Conservation (phyloP, 1,284 basidiomycete species). For the Melanopsichium pennsylvanicum region DNA sequence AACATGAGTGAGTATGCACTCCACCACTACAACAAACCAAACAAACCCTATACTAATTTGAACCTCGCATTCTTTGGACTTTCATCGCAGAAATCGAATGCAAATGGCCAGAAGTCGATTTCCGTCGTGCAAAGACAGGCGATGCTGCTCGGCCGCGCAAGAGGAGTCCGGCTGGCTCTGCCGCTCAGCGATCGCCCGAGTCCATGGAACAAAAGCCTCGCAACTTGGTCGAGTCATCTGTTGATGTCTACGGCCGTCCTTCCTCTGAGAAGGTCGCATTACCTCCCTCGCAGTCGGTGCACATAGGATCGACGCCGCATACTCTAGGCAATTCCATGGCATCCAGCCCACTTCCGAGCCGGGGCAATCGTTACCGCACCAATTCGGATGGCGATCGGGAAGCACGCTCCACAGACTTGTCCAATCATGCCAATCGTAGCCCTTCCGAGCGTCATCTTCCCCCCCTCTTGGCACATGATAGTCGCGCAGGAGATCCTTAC, state of each 20-base stretch:
- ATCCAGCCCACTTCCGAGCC: constrained; percentile 1
- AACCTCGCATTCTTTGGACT: neutral
- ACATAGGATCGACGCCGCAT: no score
- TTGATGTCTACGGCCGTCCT: neutral
- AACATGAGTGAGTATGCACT: constrained; percentile 38
- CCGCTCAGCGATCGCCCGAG: constrained; percentile 25
- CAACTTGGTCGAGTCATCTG: constrained; percentile 1
- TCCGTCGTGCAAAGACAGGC: constrained; percentile 42
- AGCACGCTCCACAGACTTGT: neutral
- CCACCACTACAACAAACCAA: neutral
- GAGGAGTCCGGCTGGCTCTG: constrained; percentile 15
- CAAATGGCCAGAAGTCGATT: constrained; percentile 50
- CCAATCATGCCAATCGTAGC: constrained; percentile 8
- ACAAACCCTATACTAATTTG: no score
- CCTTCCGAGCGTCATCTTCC: constrained; percentile 24
- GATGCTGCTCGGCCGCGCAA: constrained; percentile 31
- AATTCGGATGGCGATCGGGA: constrained; percentile 34
- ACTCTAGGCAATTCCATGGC: no score
- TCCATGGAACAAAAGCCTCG: constrained; percentile 9
- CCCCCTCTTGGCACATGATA: constrained; percentile 4
- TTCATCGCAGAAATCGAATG: constrained; percentile 34
- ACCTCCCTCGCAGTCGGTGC: constrained; percentile 20
- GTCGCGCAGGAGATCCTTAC: neutral
- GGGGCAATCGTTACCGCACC: constrained; percentile 17
- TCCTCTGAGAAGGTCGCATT: constrained; percentile 1